phyloP scores from a whole-genome alignment of 331 rosid genomes.

The Prunus yedoensis region DNA sequence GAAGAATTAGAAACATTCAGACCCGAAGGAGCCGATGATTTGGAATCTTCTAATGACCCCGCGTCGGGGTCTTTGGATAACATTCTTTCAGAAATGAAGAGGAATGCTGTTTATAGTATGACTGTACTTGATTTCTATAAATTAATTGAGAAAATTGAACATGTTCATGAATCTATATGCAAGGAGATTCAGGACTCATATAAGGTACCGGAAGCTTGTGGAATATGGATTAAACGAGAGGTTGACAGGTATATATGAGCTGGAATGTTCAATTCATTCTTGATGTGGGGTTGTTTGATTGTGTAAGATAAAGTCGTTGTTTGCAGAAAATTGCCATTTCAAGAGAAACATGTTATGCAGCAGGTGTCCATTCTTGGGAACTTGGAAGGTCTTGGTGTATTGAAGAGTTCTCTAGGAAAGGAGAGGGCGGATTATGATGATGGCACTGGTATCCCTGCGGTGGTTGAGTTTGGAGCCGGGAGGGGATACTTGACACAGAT shows the following conservation, averaged over 20 bases:
- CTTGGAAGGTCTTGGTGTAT: constrained; percentile 60
- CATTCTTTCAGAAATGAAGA: constrained; percentile 72
- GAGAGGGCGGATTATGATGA: constrained; percentile 23
- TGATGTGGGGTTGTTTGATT: constrained; percentile 28
- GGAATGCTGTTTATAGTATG: constrained; percentile 64
- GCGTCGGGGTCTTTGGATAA: constrained; percentile 16
- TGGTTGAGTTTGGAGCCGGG: constrained; percentile 96
- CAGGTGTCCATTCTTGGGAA: constrained; percentile 92
- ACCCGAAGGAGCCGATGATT: constrained; percentile 14
- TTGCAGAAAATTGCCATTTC: constrained; percentile 89
- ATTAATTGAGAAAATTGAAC: constrained; percentile 63
- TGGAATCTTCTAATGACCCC: constrained; percentile 20
- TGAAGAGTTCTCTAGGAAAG: constrained; percentile 41
- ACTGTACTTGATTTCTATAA: constrained; percentile 43
- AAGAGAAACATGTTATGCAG: constrained; percentile 83
- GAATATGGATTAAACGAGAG: constrained; percentile 69
- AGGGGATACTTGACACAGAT: constrained; percentile 93
- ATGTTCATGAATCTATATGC: constrained; percentile 52
- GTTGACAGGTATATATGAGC: constrained; percentile 58
- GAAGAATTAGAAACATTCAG: constrained; percentile 20
- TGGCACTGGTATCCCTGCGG: constrained; percentile 50
- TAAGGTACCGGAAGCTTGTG: constrained; percentile 71
- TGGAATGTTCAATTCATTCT: constrained; percentile 14
- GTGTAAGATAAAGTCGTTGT: constrained; percentile 32
- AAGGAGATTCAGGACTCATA: constrained; percentile 63